A percentile compares a stretch with the other conserved stretches of the same genome.
Conservation (phyloP, 306 rosid genomes). For the Quercus berberidifolia region DNA sequence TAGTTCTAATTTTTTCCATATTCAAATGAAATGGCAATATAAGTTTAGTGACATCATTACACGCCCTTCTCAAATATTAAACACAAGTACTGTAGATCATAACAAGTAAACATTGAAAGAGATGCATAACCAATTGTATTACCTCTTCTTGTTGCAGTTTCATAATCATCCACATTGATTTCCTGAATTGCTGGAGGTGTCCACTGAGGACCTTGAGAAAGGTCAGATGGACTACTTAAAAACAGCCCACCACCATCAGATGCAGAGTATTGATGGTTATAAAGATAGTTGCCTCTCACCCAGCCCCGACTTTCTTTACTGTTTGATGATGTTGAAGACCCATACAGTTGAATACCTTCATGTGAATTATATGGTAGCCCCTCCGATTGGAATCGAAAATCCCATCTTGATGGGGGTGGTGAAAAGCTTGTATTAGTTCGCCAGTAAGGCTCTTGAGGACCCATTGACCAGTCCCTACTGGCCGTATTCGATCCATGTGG, state of each 20-base stretch:
- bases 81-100: neutral
- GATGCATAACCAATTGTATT: constrained; percentile 15
- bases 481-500: constrained; percentile 90
- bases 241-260: constrained; percentile 71
- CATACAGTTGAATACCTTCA: constrained; percentile 51
- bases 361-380: constrained; percentile 52
- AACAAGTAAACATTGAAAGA: neutral
- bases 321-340: constrained; percentile 66
- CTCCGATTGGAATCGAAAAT: constrained; percentile 73
- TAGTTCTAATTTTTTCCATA: neutral
- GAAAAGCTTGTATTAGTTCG: constrained; percentile 84
- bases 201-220: constrained; percentile 77
- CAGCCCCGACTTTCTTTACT: constrained; percentile 63
- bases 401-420: constrained; percentile 82
- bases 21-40: neutral
- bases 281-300: constrained; percentile 74
- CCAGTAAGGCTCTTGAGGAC: constrained; percentile 89
- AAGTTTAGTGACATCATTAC: neutral
- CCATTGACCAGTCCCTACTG: constrained; percentile 93
- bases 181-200: constrained; percentile 84
- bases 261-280: constrained; percentile 64
- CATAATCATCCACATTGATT: constrained; percentile 69
- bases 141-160: constrained; percentile 60
- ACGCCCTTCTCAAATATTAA: neutral
- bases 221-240: constrained; percentile 74